These are phyloP conservation scores for Botrytis cinerea DNA, from an alignment of 2,329 filamentous ascomycete species.

Conservation along the genomic window DNA sequence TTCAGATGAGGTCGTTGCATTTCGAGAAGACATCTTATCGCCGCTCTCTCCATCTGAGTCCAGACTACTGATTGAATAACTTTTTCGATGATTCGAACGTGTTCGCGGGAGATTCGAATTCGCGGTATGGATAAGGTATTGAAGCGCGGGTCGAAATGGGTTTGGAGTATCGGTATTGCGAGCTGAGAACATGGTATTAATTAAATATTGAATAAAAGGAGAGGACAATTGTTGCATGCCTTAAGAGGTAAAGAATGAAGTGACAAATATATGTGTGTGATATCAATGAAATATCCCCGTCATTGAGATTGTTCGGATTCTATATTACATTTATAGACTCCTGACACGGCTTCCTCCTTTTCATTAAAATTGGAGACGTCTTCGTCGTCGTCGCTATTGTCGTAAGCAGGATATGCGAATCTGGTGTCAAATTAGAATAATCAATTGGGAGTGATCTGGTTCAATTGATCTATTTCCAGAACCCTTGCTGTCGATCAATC, in stretches of 20 bases:
- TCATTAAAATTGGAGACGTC: not conserved
- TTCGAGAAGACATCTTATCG: conserved; percentile 35
- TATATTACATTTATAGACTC: not conserved
- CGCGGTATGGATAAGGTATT: conserved; percentile 41
- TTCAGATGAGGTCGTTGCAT: conserved; percentile 29
- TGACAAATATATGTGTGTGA: not conserved
- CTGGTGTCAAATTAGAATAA: not conserved
- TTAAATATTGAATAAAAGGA: conserved; percentile 5
- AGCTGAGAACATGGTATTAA: conserved; percentile 36
- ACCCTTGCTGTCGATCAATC: conserved; percentile 10
- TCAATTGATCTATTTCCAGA: not conserved
- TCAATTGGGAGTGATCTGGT: not conserved
- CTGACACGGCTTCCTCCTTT: not conserved
- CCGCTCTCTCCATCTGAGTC: conserved; percentile 33
- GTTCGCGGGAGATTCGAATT: conserved; percentile 30
- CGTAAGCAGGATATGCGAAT: conserved; percentile 6
- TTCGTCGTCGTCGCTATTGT: not conserved
- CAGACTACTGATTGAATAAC: conserved; percentile 35
- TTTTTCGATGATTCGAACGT: conserved; percentile 30
- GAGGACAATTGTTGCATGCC: conserved; percentile 19
- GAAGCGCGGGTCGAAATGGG: conserved; percentile 44
- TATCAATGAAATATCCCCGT: not conserved
- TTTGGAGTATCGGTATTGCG: conserved; percentile 38
- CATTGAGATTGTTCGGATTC: not conserved
- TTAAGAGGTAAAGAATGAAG: not conserved